A percentile compares a stretch with the other conserved stretches of the same genome.
Evolutionary conservation across 129 eudicot genomes (phyloP).

Genomic region (Flaveria linearis): DNA sequence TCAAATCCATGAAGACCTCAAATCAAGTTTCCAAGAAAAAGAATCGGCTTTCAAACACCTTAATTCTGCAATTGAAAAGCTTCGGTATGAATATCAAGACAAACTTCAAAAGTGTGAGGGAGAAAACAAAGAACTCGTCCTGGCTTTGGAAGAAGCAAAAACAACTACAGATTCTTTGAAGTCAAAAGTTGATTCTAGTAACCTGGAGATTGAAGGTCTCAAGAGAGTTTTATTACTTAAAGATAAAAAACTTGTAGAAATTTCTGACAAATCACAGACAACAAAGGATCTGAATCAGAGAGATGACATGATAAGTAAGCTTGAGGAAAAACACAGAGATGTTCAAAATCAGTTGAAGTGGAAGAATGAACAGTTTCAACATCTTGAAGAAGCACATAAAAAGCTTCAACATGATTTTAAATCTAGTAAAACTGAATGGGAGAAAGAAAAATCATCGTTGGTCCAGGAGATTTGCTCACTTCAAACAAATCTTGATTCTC

Average conservation of each 20-base stretch:
- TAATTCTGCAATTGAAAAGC: constrained; percentile 49
- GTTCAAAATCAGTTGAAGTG: constrained; percentile 60
- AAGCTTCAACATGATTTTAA: constrained; percentile 50
- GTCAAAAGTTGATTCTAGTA: constrained; percentile 35
- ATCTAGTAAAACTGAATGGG: constrained; percentile 57
- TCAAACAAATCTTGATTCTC: constrained; percentile 61
- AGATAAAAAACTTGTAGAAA: constrained; percentile 43
- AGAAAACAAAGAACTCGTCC: constrained; percentile 51
- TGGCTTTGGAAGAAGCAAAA: constrained; percentile 58
- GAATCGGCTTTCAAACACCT: constrained; percentile 47
- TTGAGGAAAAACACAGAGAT: constrained; percentile 53
- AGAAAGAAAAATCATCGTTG: constrained; percentile 47
- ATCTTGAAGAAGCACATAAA: constrained; percentile 73
- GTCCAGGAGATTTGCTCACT: constrained; percentile 52
- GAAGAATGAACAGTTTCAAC: constrained; percentile 71
- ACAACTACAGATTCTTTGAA: constrained; percentile 42
- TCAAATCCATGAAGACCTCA: constrained; percentile 50
- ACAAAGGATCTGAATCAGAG: constrained; percentile 43
- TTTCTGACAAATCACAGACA: constrained; percentile 31
- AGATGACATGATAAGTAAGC: constrained; percentile 41
- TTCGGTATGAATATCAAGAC: constrained; percentile 43
- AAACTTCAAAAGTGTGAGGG: constrained; percentile 48
- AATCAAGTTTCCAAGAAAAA: constrained; percentile 48
- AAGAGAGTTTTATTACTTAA: constrained; percentile 45
- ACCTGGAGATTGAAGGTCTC: constrained; percentile 51